phyloP scores from a whole-genome alignment of 2,329 filamentous ascomycete species.

The Colletotrichum cuscutae region DNA sequence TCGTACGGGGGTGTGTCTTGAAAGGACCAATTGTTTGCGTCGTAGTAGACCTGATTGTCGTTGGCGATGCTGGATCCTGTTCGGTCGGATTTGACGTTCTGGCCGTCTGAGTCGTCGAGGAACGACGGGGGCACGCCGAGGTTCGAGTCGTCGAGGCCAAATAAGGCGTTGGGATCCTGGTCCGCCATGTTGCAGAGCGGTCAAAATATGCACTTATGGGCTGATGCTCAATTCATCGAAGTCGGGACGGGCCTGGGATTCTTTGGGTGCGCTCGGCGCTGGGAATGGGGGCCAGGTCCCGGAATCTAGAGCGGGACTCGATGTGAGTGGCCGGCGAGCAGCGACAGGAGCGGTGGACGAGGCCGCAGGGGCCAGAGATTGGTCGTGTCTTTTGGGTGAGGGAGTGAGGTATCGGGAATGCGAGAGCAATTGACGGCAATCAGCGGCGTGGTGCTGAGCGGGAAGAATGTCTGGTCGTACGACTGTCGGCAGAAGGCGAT shows the following conservation, averaged over 20 bases:
- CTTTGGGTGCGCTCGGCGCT: not conserved
- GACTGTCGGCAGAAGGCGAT: slow-evolving; percentile 29
- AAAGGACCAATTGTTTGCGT: slow-evolving; percentile 59
- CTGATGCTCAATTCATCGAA: slow-evolving; percentile 37
- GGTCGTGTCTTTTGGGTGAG: not conserved
- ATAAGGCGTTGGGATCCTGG: slow-evolving; percentile 54
- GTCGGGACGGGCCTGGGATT: slow-evolving; percentile 15
- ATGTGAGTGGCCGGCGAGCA: slow-evolving; percentile 22
- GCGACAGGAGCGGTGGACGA: slow-evolving; percentile 21
- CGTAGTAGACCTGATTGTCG: slow-evolving; percentile 42
- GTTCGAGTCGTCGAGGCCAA: slow-evolving; percentile 56
- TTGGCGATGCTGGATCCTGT: slow-evolving; percentile 36
- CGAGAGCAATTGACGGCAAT: slow-evolving; percentile 16
- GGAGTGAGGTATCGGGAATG: not conserved
- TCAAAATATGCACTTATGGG: slow-evolving; percentile 37
- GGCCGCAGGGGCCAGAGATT: slow-evolving; percentile 14
- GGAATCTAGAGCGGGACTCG: slow-evolving; percentile 16
- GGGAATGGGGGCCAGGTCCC: slow-evolving; percentile 12
- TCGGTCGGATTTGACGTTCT: slow-evolving; percentile 34
- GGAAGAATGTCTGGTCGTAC: slow-evolving; percentile 16
- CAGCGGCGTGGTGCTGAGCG: slow-evolving; percentile 24
- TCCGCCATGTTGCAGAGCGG: slow-evolving; percentile 48
- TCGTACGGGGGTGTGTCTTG: slow-evolving; percentile 60
- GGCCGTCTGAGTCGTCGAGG: slow-evolving; percentile 43
- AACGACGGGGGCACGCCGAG: slow-evolving; percentile 43